Base-by-base conservation (phyloP, 306 rosid genomes). In the Prunus campanulata region DNA sequence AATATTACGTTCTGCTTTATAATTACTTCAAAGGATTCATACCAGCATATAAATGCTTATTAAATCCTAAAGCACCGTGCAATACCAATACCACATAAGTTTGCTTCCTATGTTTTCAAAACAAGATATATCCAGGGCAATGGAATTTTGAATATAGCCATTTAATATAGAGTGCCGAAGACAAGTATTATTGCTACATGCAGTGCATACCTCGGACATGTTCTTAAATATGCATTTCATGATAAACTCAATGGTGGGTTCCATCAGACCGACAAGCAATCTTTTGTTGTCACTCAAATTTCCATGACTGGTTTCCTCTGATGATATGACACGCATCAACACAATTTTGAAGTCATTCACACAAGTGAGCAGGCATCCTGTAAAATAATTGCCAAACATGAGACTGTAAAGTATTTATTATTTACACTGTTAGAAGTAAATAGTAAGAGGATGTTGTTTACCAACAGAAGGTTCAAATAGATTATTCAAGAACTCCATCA, bases 241-340 rank as follows among this genome's bases (percentile, higher is more conserved):
- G 56, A 88, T 83, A 83, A 89, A 92, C 84, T 95, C 98, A 72
- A 92, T 88, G 75, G 93, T 81, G 64, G 98, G 98, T 77, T 95
- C 98, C 82, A 92, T 86, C 83, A 92, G 76, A 82, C 80, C 70
- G 78, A 92, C 72, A 70, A 84, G 85, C 85, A 86, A 74, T 44
- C 82, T 86, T 77, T 76, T 89, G 83, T 83, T 75, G 54, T 59
- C 80, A n/a, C 68, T 74, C 56, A 64, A 71, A 61, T 80, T 80
- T 77, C 83, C 82, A 56, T 56, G 68, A 35, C 83, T 69, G 51
- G 83, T 49, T 80, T 81, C 90, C 55, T 81, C 85, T 74, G 82
- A 80, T 13, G 89, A 83, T 68, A 85, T 67, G 74, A 82, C 71
- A 79, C 82, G 78, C 60, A 80, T 73, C 87, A 88, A 74, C 77